Evolutionary conservation across 257 asterid species (phyloP).

Genomic region (Rubia yunnanensis): DNA sequence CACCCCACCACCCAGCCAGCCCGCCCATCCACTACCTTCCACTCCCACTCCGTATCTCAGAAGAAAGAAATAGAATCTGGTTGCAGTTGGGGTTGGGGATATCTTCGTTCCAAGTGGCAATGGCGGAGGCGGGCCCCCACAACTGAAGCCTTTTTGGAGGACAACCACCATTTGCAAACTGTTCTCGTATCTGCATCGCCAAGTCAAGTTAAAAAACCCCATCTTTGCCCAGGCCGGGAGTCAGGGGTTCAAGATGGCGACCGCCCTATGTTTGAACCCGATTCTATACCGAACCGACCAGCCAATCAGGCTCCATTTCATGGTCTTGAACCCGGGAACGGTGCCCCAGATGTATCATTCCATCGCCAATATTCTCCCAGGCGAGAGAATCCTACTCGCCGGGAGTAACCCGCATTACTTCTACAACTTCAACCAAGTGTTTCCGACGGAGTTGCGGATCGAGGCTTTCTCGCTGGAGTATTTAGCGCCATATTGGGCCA

Average conservation of each 20-base stretch:
- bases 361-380: slow-evolving; percentile 82
- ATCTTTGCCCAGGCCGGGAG: slow-evolving; percentile 86
- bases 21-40: no score
- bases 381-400: slow-evolving; percentile 74
- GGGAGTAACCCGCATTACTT: slow-evolving; percentile 90
- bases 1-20: no score
- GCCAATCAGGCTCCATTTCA: slow-evolving; percentile 70
- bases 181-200: slow-evolving; percentile 2
- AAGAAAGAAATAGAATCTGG: background rate
- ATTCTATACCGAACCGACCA: slow-evolving; percentile 64
- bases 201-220: background rate
- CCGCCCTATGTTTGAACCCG: slow-evolving; percentile 66
- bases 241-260: slow-evolving; percentile 78
- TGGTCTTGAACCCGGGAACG: slow-evolving; percentile 60
- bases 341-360: slow-evolving; percentile 87
- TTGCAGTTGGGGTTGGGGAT: no score
- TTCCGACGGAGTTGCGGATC: slow-evolving; percentile 84
- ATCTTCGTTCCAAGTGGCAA: background rate
- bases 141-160: background rate
- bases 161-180: slow-evolving; percentile 1
- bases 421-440: slow-evolving; percentile 51
- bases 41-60: background rate
- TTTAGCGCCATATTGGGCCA: slow-evolving; percentile 48
- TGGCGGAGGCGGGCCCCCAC: background rate
- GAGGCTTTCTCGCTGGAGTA: slow-evolving; percentile 92